Base-by-base conservation (phyloP, 805 yeast genomes). In the Saturnispora besseyi region DNA sequence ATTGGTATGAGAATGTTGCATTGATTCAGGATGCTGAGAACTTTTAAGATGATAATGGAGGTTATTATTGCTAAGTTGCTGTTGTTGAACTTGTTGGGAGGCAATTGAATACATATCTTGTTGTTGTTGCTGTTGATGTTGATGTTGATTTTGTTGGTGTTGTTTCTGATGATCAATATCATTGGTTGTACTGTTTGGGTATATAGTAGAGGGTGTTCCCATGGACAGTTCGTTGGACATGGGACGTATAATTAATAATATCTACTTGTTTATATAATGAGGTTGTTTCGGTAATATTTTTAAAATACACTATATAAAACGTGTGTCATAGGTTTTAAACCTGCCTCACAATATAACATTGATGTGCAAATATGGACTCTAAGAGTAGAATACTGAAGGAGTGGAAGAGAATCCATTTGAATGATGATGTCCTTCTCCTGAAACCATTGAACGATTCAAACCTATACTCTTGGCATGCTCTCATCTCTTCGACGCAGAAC, bases 401-500 rank as follows among this genome's bases (percentile, higher is more conserved):
- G 34, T 36, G 22, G 40, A 36, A 36, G 24, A 36, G 21, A 11
- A 2, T 36, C 24, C 5, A 18, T 10, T 18, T 36, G 8, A 36
- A 18, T 22, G 40, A 36, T 18, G 21, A 36, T 7, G 21, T 53
- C 2, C 7, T 50, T 5, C 18, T 29, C 2, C 22, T 51, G 11
- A 29, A 30, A 9, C 53, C 53, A 1, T 29, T 45, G 2, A 13
- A 30, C 31, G 40, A 44, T n/a, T 32, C 15, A 4, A 41, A 53
- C 22, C 33, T 53, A 2, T 34, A 13, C 22, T n/a, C 22, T 18
- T 82, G 89, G 87, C 57, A 59, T 11, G 75, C 81, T 1, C 59
- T 62, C 2, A 70, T 82, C 11, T 60, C 63, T 37, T 84, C 84
- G 12, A 82, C 84, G 0, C 11, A 9, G 8, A 7, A 12, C 55